Base-by-base conservation (phyloP, 768 basidiomycete species). In the Tylopilus subfusipes region DNA sequence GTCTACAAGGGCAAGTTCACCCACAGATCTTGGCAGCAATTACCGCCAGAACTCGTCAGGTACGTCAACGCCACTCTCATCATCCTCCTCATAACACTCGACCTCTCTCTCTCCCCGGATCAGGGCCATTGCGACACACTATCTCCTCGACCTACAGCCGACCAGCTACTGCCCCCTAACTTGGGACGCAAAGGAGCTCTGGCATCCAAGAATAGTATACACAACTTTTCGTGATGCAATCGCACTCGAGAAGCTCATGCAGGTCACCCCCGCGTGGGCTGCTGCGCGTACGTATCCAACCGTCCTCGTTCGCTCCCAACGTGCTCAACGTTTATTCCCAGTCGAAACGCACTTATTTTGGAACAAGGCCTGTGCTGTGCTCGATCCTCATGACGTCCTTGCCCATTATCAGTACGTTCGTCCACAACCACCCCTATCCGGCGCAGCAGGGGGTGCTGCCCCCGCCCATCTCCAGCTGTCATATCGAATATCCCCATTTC, bases 301-400 rank as follows among this genome's bases (percentile, higher is more conserved):
- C 46, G 19, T 47, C 34, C 51, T 16, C 16, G 39, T 25, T 29
- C 52, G 9, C 45, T 36, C 14, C 30, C 13, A 48, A 14, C 42
- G 27, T 56, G 55, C 55, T 62, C 53, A 63, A 47, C 21, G 54
- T 60, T 5, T 9, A 1, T 25, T 2, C 21, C n/a, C 38, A 89
- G 87, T 90, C 53, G 82, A 87, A 73, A 74, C 76, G 9, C 87
- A 89, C 72, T 68, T 77, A 18, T 88, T 87, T 64, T 90, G 87
- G 87, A 76, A 76, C 56, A 82, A 86, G 55, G 86, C 84, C 1
- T 76, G 81, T 52, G 65, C 77, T 4, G 66, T 81, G 29, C 72
- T 89, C 57, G 87, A 90, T 72, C 85, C 86, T 7, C 71, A 76
- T 40, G 85, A 86, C 63, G 59, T 69, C 39, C 76, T 84, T 21